Percentiles rank a stretch among this genome's conserved stretches.
Evolutionary conservation across 2,329 filamentous ascomycete species (phyloP).

Genomic region (Aspergillus clavatus): DNA sequence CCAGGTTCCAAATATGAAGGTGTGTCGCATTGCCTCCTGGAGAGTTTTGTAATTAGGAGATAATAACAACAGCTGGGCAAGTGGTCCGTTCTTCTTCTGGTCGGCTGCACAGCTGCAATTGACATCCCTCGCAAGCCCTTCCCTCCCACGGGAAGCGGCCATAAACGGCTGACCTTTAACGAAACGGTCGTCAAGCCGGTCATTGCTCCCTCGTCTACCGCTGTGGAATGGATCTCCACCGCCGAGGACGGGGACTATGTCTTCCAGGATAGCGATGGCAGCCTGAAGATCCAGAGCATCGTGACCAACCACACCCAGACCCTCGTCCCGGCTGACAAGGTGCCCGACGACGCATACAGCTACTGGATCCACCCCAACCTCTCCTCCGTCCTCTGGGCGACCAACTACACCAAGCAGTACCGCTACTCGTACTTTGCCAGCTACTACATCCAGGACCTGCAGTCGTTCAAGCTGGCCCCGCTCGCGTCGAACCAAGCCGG

Average conservation of each 20-base stretch:
- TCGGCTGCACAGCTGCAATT: slow-evolving; percentile 29
- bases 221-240: slow-evolving; percentile 54
- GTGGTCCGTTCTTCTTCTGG: slow-evolving; percentile 9
- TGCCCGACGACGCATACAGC: slow-evolving; percentile 52
- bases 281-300: slow-evolving; percentile 59
- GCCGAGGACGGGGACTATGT: slow-evolving; percentile 61
- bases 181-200: slow-evolving; percentile 50
- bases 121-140: slow-evolving; percentile 51
- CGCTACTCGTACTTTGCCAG: slow-evolving; percentile 64
- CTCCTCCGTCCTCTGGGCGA: slow-evolving; percentile 56
- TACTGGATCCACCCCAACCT: slow-evolving; percentile 61
- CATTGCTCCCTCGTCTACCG: slow-evolving; percentile 46
- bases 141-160: slow-evolving; percentile 53
- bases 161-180: slow-evolving; percentile 56
- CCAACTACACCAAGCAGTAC: slow-evolving; percentile 65
- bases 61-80: no score
- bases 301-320: slow-evolving; percentile 53
- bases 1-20: no score
- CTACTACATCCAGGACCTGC: slow-evolving; percentile 60
- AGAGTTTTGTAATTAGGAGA: no score
- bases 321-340: slow-evolving; percentile 55
- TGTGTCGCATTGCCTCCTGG: no score
- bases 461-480: slow-evolving; percentile 44
- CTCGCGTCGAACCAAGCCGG: slow-evolving; percentile 57
- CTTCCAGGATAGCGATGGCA: slow-evolving; percentile 46